Evolutionary conservation across 306 rosid genomes (phyloP).

Genomic region (Styphnolobium japonicum): DNA sequence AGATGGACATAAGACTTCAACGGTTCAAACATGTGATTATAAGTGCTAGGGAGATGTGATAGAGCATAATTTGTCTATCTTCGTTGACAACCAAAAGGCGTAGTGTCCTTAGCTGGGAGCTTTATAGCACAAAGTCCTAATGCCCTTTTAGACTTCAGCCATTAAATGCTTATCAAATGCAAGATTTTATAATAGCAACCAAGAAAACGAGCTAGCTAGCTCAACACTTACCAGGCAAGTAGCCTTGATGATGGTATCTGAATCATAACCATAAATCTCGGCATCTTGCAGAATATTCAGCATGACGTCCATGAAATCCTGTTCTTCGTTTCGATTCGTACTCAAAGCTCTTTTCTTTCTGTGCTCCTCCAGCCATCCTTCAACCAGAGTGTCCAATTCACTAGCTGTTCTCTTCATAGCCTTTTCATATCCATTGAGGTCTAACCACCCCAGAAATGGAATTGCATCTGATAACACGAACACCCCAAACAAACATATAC

Average conservation of each 20-base stretch:
- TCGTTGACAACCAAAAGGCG: no score
- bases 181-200: background rate
- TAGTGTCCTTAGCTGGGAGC: background rate
- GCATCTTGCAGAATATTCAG: conserved; percentile 25
- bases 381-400: conserved; percentile 25
- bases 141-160: background rate
- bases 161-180: background rate
- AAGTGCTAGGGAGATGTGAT: no score
- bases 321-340: conserved; percentile 32
- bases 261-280: conserved; percentile 20
- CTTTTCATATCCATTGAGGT: conserved; percentile 34
- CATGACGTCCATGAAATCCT: conserved; percentile 42
- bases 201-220: background rate
- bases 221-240: conserved; percentile 32
- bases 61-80: no score
- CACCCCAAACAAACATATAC: conserved; percentile 34
- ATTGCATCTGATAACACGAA: conserved; percentile 46
- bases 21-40: no score
- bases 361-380: conserved; percentile 45
- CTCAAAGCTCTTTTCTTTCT: conserved; percentile 28
- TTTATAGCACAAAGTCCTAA: background rate
- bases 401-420: conserved; percentile 42
- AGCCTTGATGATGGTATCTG: conserved; percentile 47
- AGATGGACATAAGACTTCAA: no score
- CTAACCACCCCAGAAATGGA: conserved; percentile 44